phyloP scores from a whole-genome alignment of 176 grass and related monocot species.

The Stipa capillata region DNA sequence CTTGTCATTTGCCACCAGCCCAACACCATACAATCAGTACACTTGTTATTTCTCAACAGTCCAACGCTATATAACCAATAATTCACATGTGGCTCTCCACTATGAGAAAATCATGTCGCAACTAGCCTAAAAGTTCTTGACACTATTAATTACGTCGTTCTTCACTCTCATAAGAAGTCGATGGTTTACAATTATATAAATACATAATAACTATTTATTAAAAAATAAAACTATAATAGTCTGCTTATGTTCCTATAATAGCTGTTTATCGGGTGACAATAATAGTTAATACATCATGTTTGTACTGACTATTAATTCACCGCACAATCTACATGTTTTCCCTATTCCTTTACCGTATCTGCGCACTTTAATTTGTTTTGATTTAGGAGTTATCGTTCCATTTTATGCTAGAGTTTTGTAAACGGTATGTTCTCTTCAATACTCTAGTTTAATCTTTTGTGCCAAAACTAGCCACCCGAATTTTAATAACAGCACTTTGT shows the following conservation, averaged over 20 bases:
- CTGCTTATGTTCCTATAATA: neutral
- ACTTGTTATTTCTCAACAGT: neutral
- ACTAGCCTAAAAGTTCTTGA: neutral
- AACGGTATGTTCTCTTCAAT: no score
- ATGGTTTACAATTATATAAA: neutral
- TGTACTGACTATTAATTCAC: neutral
- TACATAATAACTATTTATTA: neutral
- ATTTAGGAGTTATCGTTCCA: no score
- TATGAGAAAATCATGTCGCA: neutral
- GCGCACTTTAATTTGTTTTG: neutral
- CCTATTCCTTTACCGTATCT: neutral
- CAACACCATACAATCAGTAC: neutral
- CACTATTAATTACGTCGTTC: neutral
- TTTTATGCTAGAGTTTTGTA: no score
- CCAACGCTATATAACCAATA: neutral
- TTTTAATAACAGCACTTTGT: no score
- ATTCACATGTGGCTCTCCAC: neutral
- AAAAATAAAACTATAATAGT: neutral
- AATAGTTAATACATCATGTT: neutral
- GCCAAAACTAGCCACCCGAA: no score
- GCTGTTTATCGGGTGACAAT: neutral
- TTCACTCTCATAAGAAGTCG: neutral
- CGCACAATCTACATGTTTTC: neutral
- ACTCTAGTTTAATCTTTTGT: no score
- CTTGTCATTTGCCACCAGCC: neutral